These are phyloP conservation scores for Dioszegia crocea DNA, from an alignment of 768 basidiomycete species.

Conservation along the genomic window DNA sequence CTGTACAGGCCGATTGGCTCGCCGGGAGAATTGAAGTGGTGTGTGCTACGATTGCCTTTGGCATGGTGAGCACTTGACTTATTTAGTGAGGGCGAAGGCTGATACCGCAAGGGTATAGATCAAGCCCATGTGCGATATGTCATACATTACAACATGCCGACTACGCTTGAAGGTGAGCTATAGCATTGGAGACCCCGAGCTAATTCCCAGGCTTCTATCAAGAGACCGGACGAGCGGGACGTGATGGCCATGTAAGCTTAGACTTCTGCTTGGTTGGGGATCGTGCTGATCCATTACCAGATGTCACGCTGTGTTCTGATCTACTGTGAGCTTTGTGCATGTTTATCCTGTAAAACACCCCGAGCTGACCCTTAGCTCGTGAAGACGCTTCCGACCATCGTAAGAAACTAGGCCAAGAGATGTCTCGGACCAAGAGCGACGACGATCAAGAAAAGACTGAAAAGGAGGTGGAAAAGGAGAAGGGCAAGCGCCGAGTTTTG, in stretches of 20 bases:
- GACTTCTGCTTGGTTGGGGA: neutral
- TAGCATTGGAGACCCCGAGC: neutral
- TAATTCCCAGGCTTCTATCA: constrained; percentile 41
- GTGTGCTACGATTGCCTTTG: constrained; percentile 49
- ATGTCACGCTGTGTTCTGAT: constrained; percentile 47
- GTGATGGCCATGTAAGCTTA: constrained; percentile 47
- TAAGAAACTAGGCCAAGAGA: constrained; percentile 29
- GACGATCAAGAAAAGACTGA: constrained; percentile 13
- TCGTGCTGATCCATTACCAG: constrained; percentile 20
- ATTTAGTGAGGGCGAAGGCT: neutral
- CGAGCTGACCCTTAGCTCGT: constrained; percentile 34
- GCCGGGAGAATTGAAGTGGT: constrained; percentile 28
- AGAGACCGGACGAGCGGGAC: constrained; percentile 50
- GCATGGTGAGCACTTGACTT: constrained; percentile 51
- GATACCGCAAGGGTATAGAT: constrained; percentile 44
- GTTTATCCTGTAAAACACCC: neutral
- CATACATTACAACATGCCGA: constrained; percentile 49
- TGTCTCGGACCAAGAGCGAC: neutral
- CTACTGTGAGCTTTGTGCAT: constrained; percentile 37
- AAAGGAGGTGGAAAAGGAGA: constrained; percentile 22
- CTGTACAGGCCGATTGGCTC: constrained; percentile 26
- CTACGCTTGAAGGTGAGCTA: constrained; percentile 42
- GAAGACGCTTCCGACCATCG: constrained; percentile 45
- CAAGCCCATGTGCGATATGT: constrained; percentile 51
- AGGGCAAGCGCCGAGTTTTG: constrained; percentile 23